Evolutionary conservation across 164 flowering plant species (phyloP), one percentile per base, ranked within the genome.

Genomic region (Liriodendron chinense): DNA sequence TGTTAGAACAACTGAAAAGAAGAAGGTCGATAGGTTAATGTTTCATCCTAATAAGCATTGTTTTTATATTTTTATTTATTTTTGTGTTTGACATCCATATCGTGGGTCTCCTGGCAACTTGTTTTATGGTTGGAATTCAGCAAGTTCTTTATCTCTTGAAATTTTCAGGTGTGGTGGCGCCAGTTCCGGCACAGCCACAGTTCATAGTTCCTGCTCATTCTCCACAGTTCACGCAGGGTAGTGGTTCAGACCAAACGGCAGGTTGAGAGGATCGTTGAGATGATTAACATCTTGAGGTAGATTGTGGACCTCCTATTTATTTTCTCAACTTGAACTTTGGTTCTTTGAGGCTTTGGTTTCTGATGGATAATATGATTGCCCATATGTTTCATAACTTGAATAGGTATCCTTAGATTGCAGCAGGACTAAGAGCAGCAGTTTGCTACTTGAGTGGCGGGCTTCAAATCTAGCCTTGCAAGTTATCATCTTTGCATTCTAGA

Each of bases 381-480:
- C 47, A 24, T 25, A 66, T 75, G 65, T 64, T 73, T 18, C 9
- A 20, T 20, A 6, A 49, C 24, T n/a, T 49, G 76, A 77, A 25
- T 85, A 91, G 96, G 83, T 86, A 80, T 86, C 92, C 87, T 87
- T 90, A 89, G 90, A 87, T 88, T 92, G 94, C 98, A 90, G 97
- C 97, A 91, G 91, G 98, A 90, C 96, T 90, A 88, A 92, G 91
- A 92, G 85, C 89, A 86, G 89, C 88, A 82, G 88, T 84, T 91
- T 92, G 97, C 96, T 89, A 92, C 94, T 79, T 84, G 87, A 87
- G 92, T 92, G 90, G 96, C 97, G 84, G 92, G 90, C 94, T 92
- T 89, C 92, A 50, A 81, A 86, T 93, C 91, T 95, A 86, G 93
- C 92, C 98, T 91, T 95, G 97, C 99, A 92, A 89, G 81, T 88